Conservation (phyloP, 2,329 filamentous ascomycete species). For the Cladosporium austrohemisphaericum region DNA sequence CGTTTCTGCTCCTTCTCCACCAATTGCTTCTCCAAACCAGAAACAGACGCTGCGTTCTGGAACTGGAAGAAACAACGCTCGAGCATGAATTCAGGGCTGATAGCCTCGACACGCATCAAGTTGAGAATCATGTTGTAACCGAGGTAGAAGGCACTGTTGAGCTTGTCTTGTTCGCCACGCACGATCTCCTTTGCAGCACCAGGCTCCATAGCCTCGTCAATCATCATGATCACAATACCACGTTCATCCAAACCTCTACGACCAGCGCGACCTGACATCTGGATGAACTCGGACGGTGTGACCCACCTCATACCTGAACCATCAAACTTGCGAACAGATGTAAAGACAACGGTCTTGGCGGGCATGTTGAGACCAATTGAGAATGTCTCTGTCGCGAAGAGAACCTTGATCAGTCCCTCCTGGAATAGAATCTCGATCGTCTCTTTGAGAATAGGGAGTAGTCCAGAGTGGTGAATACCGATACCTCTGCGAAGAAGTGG, state of each 20-base stretch:
- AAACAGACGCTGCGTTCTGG: slow-evolving; percentile 87
- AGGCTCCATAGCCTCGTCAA: slow-evolving; percentile 93
- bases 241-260: slow-evolving; percentile 95
- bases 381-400: slow-evolving; percentile 98
- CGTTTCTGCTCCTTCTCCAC: slow-evolving; percentile 72
- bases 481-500: slow-evolving; percentile 88
- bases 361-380: slow-evolving; percentile 99
- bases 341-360: slow-evolving; percentile 98
- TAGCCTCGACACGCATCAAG: slow-evolving; percentile 94
- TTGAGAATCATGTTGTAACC: slow-evolving; percentile 99
- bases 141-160: slow-evolving; percentile 96
- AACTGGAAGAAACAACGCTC: slow-evolving; percentile 98
- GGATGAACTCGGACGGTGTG: slow-evolving; percentile 93
- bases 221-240: slow-evolving; percentile 99
- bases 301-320: slow-evolving; percentile 76
- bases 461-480: slow-evolving; percentile 92
- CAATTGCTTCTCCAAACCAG: slow-evolving; percentile 76
- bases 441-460: slow-evolving; percentile 94
- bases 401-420: slow-evolving; percentile 93
- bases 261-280: slow-evolving; percentile 97
- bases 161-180: slow-evolving; percentile 90
- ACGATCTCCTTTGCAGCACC: slow-evolving; percentile 92
- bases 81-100: slow-evolving; percentile 98
- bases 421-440: slow-evolving; percentile 99
- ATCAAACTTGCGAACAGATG: slow-evolving; percentile 92